Percentiles rank a stretch among this genome's conserved stretches.
Evolutionary conservation across 805 yeast genomes (phyloP).

Genomic region (Yamadazyma tumulicola): DNA sequence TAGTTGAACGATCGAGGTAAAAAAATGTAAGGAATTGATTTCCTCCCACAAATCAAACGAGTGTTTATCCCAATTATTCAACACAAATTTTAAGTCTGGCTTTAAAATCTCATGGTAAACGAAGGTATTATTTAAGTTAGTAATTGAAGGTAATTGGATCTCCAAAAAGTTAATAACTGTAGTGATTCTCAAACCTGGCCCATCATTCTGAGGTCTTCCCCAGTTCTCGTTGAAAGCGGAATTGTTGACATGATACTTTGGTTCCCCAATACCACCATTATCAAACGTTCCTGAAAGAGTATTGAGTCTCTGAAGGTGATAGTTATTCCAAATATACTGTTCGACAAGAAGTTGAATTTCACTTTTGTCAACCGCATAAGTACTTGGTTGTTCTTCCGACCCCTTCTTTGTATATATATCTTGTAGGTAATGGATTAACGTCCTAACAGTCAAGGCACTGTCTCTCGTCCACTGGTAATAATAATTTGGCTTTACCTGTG

Average conservation of each 20-base stretch:
- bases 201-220: conserved; percentile 97
- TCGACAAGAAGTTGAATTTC: conserved; percentile 35
- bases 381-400: background rate
- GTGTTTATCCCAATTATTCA: conserved; percentile 54
- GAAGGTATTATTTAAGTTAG: conserved; percentile 19
- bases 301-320: conserved; percentile 56
- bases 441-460: conserved; percentile 72
- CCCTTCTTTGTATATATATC: too few species aligned
- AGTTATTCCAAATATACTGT: conserved; percentile 58
- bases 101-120: conserved; percentile 53
- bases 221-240: conserved; percentile 61
- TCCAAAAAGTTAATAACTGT: conserved; percentile 57
- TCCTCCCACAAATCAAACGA: conserved; percentile 98
- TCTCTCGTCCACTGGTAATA: conserved; percentile 91
- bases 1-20: conserved; percentile 72
- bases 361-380: conserved; percentile 3
- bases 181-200: conserved; percentile 79
- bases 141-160: conserved; percentile 13
- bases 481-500: conserved; percentile 67
- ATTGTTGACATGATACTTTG: conserved; percentile 73
- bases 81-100: conserved; percentile 67
- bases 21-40: conserved; percentile 68
- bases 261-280: conserved; percentile 72
- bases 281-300: conserved; percentile 68
- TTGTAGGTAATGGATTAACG: conserved; percentile 55